Conservation (phyloP, 2,329 filamentous ascomycete species). For the Verticillium nonalfalfae region DNA sequence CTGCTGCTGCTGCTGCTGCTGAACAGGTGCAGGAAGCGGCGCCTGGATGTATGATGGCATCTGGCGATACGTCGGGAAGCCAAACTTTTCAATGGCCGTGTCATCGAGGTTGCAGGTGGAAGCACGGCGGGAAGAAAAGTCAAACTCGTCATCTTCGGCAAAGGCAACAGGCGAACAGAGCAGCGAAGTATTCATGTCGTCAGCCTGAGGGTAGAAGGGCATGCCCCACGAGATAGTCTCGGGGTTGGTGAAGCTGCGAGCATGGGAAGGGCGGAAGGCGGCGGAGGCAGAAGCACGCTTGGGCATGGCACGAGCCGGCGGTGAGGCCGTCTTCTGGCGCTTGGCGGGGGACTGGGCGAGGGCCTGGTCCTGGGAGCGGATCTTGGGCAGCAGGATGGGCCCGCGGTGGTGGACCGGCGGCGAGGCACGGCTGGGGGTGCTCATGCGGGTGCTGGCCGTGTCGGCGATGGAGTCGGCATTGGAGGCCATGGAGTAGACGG, state of each 20-base stretch:
- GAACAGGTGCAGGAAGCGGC: slow-evolving; percentile 17
- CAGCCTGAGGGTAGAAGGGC: slow-evolving; percentile 23
- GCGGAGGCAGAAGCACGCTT: slow-evolving; percentile 8
- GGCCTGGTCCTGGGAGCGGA: slow-evolving; percentile 76
- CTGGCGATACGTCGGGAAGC: slow-evolving; percentile 79
- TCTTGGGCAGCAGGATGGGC: slow-evolving; percentile 76
- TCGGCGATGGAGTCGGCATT: slow-evolving; percentile 49
- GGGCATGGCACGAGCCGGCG: slow-evolving; percentile 28
- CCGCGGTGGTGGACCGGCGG: slow-evolving; percentile 74
- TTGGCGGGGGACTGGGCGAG: slow-evolving; percentile 49
- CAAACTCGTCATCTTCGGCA: slow-evolving; percentile 29
- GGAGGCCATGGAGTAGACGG: slow-evolving; percentile 63
- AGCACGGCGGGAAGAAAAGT: slow-evolving; percentile 46
- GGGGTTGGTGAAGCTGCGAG: slow-evolving; percentile 55
- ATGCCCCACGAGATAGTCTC: slow-evolving; percentile 41
- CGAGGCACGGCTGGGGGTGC: slow-evolving; percentile 58
- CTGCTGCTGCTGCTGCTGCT: background rate
- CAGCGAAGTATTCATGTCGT: slow-evolving; percentile 24
- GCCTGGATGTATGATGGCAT: slow-evolving; percentile 51
- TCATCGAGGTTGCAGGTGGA: slow-evolving; percentile 66
- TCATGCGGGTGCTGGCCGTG: slow-evolving; percentile 60
- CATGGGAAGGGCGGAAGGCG: slow-evolving; percentile 39
- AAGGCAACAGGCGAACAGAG: slow-evolving; percentile 61
- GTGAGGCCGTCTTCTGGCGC: slow-evolving; percentile 47
- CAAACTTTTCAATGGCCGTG: slow-evolving; percentile 60